These are phyloP conservation scores for Solanum gandarillasii DNA, from an alignment of 257 asterid genomes.

Conservation along the genomic window DNA sequence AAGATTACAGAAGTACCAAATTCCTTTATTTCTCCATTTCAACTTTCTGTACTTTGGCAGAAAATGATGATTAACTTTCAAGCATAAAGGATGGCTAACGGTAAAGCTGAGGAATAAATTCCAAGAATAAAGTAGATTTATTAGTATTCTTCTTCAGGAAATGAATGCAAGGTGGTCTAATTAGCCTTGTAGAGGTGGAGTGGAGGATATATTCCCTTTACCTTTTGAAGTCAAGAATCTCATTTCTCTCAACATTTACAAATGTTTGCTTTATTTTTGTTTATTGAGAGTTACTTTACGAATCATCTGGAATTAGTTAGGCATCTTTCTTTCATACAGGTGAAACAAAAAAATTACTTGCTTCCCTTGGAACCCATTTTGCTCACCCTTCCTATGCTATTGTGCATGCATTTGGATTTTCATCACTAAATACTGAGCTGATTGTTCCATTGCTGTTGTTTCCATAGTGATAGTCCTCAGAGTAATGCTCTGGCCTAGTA, in stretches of 20 bases:
- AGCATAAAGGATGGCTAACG: not conserved
- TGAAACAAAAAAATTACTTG: not conserved
- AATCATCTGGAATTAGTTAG: not conserved
- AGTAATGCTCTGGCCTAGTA: conserved; percentile 29
- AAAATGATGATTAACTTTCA: not conserved
- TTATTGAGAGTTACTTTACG: not conserved
- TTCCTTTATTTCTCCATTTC: not conserved
- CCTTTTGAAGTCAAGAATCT: conserved; percentile 43
- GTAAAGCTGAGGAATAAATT: conserved; percentile 4
- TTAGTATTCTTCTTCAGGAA: conserved; percentile 23
- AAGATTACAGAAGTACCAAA: not conserved
- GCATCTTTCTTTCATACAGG: conserved; percentile 3
- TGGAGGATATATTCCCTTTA: conserved; percentile 27
- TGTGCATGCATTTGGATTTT: conserved; percentile 81
- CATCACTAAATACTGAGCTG: conserved; percentile 75
- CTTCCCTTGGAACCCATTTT: not conserved
- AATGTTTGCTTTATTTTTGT: conserved; percentile 14
- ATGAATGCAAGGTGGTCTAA: conserved; percentile 13
- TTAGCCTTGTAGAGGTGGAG: conserved; percentile 17
- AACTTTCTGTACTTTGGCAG: not conserved
- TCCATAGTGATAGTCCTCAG: conserved; percentile 41
- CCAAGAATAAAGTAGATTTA: conserved; percentile 10
- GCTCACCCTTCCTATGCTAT: conserved; percentile 29
- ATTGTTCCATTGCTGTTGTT: conserved; percentile 40
- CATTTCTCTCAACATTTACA: conserved; percentile 16